Evolutionary conservation across 345 rosid genomes (phyloP), one percentile per base, ranked within the genome.

Genomic region (Aquilaria malaccensis): DNA sequence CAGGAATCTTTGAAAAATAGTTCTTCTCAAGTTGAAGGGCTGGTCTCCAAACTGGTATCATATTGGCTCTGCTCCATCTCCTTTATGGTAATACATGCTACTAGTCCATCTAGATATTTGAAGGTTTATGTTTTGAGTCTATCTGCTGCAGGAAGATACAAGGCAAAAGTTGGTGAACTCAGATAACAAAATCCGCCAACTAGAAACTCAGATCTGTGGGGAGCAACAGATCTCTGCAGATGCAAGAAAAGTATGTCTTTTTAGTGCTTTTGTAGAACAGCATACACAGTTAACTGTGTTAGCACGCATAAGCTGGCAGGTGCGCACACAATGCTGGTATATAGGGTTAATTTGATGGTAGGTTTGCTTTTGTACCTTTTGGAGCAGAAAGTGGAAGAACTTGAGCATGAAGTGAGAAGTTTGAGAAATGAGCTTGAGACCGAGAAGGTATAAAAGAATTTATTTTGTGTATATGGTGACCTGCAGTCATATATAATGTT

Each of bases 171-270:
- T 90, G 85, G 90, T 90, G 50, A 60, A 43, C 33, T 83, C 99
- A 49, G 97, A 90, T 58, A 90, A 90, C 73, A 94, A 77, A 81
- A 77, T 81, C 72, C 95, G 99, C 54, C 96, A 83, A 78, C 83
- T 94, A 60, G 99, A 94, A 78, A 75, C 86, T 70, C 97, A 86
- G 76, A 70, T 86, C 70, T 76, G 75, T 30, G 86, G 87, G 73
- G 89, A 82, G 79, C 90, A 88, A 75, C 78, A 79, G 59, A 61
- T 76, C 73, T 81, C 82, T 64, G 75, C 83, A 61, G 74, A 67
- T 75, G 86, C 80, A 72, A 81, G 76, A 83, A 88, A 82, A 50
- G 99, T 90, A 80, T 53, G 10, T 48, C 31, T 51, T 49, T 45
- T 58, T 52, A 30, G 13, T 59, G 12, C 31, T 67, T 64, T 52